Evolutionary conservation across 768 basidiomycete genomes (phyloP), one percentile per base, ranked within the genome.

Genomic region (Gymnopilus junonius): DNA sequence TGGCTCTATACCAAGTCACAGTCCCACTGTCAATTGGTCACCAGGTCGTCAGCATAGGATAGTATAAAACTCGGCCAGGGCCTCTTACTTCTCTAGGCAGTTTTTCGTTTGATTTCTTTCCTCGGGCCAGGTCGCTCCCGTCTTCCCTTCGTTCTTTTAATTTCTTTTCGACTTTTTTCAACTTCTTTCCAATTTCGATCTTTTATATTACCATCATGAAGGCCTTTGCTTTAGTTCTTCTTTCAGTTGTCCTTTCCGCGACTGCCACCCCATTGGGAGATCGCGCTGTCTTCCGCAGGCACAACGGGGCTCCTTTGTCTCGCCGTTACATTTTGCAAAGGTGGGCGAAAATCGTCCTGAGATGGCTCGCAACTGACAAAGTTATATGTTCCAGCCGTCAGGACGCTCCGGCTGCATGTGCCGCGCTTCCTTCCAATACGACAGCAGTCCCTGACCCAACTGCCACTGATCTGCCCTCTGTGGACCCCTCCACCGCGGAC

Each of bases 121-220:
- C 55, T 40, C 56, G 75, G 75, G 75, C 75, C 75, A 50, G 76
- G 77, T 69, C 55, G 77, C 76, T 76, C 77, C 66, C 70, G 68
- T 76, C 77, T 62, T 69, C 69, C 70, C 59, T 68, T 74, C 61
- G 59, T 70, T 72, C 63, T 57, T 67, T 66, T 65, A 62, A 56
- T 58, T 54, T 27, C 58, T 57, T 48, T 60, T n/a, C n/a, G n/a
- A n/a, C 67, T 68, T 63, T 42, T 60, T 37, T 48, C 15, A 25
- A n/a, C 17, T 54, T 54, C 42, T 50, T 64, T 55, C 21, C n/a
- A 46, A 55, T 53, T 63, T 43, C 51, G 20, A 68, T 64, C 51
- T 21, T 65, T 65, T 62, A 61, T 69, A 56, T 48, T 21, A 62
- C 65, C 51, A 67, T 37, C 60, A 79, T 78, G 78, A 74, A 71